Conservation (phyloP, 805 yeast genomes). For the Blastobotrys mokoenaii region DNA sequence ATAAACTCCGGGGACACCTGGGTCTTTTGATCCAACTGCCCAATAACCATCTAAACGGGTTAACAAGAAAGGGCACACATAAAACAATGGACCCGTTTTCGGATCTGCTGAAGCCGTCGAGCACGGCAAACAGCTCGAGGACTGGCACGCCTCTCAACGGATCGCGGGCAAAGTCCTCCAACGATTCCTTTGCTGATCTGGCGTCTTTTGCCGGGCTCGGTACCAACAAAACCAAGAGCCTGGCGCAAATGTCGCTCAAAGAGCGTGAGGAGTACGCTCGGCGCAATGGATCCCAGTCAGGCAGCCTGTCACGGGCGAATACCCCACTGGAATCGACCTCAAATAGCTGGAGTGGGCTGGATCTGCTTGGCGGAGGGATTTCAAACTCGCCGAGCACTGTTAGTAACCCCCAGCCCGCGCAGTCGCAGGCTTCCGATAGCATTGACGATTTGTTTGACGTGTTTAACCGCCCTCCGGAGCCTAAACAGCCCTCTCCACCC, state of each 20-base stretch:
- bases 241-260: conserved; percentile 24
- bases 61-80: not conserved
- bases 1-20: no score
- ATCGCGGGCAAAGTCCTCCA: not conserved
- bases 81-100: conserved; percentile 12
- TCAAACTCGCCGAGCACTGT: conserved; percentile 2
- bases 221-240: conserved; percentile 12
- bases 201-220: conserved; percentile 14
- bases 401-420: not conserved
- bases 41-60: not conserved
- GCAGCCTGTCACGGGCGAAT: conserved; percentile 2
- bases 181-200: conserved; percentile 25
- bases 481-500: not conserved
- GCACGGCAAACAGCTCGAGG: not conserved
- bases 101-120: conserved; percentile 4
- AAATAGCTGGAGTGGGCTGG: conserved; percentile 23
- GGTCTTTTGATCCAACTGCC: not conserved
- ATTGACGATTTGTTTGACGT: conserved; percentile 20
- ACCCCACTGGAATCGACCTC: conserved; percentile 6
- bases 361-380: conserved; percentile 18
- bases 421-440: conserved; percentile 5
- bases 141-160: not conserved
- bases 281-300: not conserved
- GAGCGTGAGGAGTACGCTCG: conserved; percentile 21
- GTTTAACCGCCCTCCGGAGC: conserved; percentile 15